Percentiles rank a stretch among this genome's conserved stretches.
Evolutionary conservation across 192 early-diverging fungal species (phyloP).

Genomic region (Dissophora globulifera): DNA sequence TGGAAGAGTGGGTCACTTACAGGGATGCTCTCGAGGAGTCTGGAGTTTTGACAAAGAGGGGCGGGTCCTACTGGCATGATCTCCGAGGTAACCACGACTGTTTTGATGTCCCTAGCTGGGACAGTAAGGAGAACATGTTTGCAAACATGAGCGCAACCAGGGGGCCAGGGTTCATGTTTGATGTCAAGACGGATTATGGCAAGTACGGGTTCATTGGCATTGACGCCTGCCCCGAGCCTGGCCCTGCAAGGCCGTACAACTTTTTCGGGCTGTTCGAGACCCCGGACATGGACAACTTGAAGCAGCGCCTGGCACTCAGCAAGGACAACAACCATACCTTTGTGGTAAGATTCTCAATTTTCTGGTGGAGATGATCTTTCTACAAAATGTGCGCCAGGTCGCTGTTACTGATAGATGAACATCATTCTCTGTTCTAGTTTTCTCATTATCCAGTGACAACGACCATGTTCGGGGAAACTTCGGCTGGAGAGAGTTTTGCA

Average conservation of each 20-base stretch:
- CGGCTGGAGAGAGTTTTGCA: slow-evolving; percentile 65
- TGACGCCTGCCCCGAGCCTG: slow-evolving; percentile 82
- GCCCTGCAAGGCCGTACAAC: slow-evolving; percentile 84
- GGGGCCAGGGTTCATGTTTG: slow-evolving; percentile 65
- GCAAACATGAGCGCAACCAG: slow-evolving; percentile 61
- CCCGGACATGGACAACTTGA: slow-evolving; percentile 77
- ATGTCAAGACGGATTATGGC: slow-evolving; percentile 75
- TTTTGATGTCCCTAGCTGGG: slow-evolving; percentile 78
- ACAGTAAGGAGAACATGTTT: slow-evolving; percentile 71
- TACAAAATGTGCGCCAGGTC: too few species aligned
- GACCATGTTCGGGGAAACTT: slow-evolving; percentile 75
- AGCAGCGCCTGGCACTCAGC: slow-evolving; percentile 56
- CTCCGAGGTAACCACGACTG: slow-evolving; percentile 96
- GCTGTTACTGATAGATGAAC: too few species aligned
- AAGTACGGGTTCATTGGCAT: slow-evolving; percentile 84
- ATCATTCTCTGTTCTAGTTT: slow-evolving; percentile 62
- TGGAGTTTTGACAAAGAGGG: slow-evolving; percentile 56
- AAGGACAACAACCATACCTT: slow-evolving; percentile 70
- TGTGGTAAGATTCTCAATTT: too few species aligned
- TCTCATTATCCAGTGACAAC: slow-evolving; percentile 86
- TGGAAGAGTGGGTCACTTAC: slow-evolving; percentile 87
- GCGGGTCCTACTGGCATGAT: slow-evolving; percentile 81
- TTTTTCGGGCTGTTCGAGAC: slow-evolving; percentile 89
- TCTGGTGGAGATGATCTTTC: too few species aligned
- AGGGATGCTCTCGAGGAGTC: slow-evolving; percentile 66